Percentiles rank a stretch among this genome's conserved stretches.
These are phyloP conservation scores for Immersiporthe knoxdaviesiana DNA, from an alignment of 2,329 filamentous ascomycete genomes.

Conservation along the genomic window DNA sequence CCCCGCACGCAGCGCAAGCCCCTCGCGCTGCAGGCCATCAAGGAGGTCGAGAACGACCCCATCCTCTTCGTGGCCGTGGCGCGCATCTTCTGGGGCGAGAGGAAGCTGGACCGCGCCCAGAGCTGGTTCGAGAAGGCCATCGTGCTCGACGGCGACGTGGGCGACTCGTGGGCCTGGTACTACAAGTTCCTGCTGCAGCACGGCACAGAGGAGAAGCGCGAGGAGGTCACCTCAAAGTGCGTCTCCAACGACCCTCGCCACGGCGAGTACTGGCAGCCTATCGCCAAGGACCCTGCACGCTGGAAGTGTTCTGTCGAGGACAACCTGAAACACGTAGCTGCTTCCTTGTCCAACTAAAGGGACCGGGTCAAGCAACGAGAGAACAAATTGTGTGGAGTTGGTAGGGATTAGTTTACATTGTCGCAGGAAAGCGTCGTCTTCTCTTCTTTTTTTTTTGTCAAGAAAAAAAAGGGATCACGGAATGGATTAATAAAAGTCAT, in stretches of 20 bases:
- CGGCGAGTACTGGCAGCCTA: conserved; percentile 86
- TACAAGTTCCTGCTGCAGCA: conserved; percentile 91
- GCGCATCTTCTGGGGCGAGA: conserved; percentile 93
- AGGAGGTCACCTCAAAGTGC: conserved; percentile 81
- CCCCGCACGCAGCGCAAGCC: conserved; percentile 90
- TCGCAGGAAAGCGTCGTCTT: not conserved
- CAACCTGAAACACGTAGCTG: conserved; percentile 78
- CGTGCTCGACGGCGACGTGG: conserved; percentile 80
- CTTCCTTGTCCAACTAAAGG: conserved; percentile 38
- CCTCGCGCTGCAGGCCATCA: conserved; percentile 89
- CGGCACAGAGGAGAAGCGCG: conserved; percentile 90
- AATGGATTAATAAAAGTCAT: not conserved
- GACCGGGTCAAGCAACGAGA: not conserved
- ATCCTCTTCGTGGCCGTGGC: conserved; percentile 89
- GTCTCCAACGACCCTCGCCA: conserved; percentile 84
- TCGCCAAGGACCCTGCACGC: conserved; percentile 86
- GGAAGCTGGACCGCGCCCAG: conserved; percentile 89
- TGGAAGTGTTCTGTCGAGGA: conserved; percentile 76
- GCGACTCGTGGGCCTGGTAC: conserved; percentile 98
- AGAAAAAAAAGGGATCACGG: too few relatives aligned
- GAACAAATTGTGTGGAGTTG: not conserved
- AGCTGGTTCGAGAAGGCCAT: conserved; percentile 98
- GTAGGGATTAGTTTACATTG: not conserved
- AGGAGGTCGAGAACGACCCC: conserved; percentile 93
- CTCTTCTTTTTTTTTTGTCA: too few relatives aligned